Evolutionary conservation across 2,329 filamentous ascomycete species (phyloP), one percentile per base, ranked within the genome.

Genomic region (Cladosporium sp.): DNA sequence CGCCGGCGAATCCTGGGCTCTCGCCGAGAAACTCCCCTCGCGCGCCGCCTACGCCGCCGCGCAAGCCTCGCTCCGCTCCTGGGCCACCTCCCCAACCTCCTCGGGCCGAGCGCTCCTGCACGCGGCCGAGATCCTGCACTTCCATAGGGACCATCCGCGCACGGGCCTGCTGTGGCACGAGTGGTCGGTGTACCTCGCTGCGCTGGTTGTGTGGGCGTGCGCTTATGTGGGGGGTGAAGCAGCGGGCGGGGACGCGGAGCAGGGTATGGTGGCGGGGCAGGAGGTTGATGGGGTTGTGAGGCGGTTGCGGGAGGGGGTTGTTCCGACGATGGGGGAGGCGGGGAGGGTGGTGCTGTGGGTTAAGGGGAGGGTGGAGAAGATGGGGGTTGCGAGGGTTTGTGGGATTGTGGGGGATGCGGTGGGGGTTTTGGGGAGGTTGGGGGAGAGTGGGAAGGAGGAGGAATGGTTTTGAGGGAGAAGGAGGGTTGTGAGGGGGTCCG

Each of bases 1-100:
- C 0, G 67, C 70, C 3, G 72, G 73, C 34, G 72, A 75, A 48
- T 68, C 70, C 13, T 76, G 73, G 73, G 64, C 74, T 8, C 60
- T 75, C n/a, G 68, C 64, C 1, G 70, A 73, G 53, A 74, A 74
- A 46, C 59, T 74, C n/a, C 63, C 63, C 11, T 59, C 61, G 16
- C 49, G 59, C 6, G 61, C 62, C 11, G 64, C 67, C n/a, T 72
- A 69, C 54, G 53, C 57, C 13, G 54, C 42, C 5, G 56, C 68
- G 6, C 71, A 69, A 52, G 54, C 59, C 3, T 65, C 62, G 1
- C 59, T 72, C 7, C 60, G 61, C 9, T 56, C 61, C 2, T 76
- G 73, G 73, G 58, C 68, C 2, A 10, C 41, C 19, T 22, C 10
- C 18, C 41, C 35, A 18, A n/a, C 18, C 22, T 19, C 41, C 49